Evolutionary conservation across 306 rosid genomes (phyloP).

Genomic region (Oemleria cerasiformis): DNA sequence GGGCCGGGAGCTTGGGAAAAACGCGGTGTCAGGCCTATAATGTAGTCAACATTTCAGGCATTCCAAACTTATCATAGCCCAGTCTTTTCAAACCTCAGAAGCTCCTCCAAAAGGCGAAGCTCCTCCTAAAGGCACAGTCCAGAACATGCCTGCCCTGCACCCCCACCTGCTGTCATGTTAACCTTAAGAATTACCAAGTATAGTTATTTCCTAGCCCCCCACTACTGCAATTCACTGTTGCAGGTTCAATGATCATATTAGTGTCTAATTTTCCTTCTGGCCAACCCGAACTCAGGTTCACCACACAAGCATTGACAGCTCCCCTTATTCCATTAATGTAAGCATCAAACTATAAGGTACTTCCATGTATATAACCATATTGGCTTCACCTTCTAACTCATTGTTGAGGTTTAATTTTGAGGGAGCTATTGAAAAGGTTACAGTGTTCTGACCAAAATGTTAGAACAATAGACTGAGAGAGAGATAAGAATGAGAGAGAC

Average conservation of each 20-base stretch:
- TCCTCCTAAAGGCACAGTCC: background rate
- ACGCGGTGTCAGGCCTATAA: background rate
- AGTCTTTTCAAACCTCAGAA: background rate
- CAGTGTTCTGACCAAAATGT: background rate
- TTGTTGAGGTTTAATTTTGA: background rate
- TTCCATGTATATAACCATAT: background rate
- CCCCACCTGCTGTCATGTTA: background rate
- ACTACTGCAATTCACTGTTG: background rate
- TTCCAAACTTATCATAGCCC: slow-evolving; percentile 1
- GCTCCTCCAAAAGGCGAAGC: background rate
- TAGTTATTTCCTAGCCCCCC: background rate
- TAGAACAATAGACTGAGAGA: background rate
- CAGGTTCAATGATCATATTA: background rate
- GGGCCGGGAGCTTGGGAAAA: background rate
- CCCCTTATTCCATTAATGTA: background rate
- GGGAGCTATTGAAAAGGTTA: background rate
- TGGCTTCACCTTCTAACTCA: background rate
- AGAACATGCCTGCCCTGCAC: background rate
- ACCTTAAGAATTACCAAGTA: background rate
- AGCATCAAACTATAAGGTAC: background rate
- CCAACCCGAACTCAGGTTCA: background rate
- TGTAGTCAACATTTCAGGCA: background rate
- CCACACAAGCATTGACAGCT: background rate
- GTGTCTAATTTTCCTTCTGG: background rate
- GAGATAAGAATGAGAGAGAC: background rate